Evolutionary conservation across 2,329 filamentous ascomycete species (phyloP), one percentile per base, ranked within the genome.

Genomic region (Tolypocladium capitatum): DNA sequence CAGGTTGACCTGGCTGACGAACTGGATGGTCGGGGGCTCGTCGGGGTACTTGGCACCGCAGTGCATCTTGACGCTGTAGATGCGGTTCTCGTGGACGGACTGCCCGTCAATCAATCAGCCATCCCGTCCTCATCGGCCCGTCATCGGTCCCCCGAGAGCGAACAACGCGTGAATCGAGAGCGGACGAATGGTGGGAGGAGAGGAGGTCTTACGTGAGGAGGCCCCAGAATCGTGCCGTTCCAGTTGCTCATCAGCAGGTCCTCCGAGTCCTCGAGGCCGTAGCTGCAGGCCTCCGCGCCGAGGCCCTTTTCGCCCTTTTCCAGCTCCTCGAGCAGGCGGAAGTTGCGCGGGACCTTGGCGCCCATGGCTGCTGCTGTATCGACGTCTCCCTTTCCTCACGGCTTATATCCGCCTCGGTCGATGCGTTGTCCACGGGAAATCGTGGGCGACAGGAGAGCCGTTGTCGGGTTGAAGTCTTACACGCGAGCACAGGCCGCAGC

Each of bases 291-390:
- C 72, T 97, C 92, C 66, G 91, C 89, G 62, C 92, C 91, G 53
- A 92, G 77, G 52, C 92, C 92, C 70, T 98, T 98, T 74, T 98
- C 92, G 62, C 92, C 92, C 74, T 97, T 97, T 74, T 98, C 92
- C 20, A 98, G 78, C 80, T 98, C 92, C 68, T 96, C 92, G 49
- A 98, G 76, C 56, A 98, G 80, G 63, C 91, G 84, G 67, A 98
- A 98, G 73, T 97, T 97, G 65, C 92, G 81, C 52, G 92, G 92
- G 49, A 98, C 80, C 68, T 94, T 70, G 56, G 68, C 68, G 36
- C 60, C 53, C 63, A 68, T 69, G 58, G 49, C 35, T 52, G 46
- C 46, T 18, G 40, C 31, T 32, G 24, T 30, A 11, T 18, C 38
- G 4, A 3, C 24, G 9, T 18, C 24, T 40, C 35, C n/a, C 8